A percentile compares a stretch with the other conserved stretches of the same genome.
These are phyloP conservation scores for Imleria badia DNA, from an alignment of 768 basidiomycete genomes.

Conservation along the genomic window DNA sequence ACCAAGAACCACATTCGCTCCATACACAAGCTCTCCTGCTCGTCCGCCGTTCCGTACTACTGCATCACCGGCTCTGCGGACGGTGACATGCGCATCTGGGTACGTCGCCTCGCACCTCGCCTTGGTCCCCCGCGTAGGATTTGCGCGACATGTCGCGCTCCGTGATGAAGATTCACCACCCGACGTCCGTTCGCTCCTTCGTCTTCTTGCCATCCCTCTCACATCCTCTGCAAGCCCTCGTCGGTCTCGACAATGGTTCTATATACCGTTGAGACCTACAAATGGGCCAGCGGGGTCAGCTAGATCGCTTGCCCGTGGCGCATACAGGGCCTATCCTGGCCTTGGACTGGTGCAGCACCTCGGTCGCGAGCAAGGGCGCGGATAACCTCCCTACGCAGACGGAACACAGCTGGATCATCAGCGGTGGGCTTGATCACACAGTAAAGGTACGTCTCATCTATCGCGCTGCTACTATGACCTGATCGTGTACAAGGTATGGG, in stretches of 20 bases:
- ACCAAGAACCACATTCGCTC: slow-evolving; percentile 71
- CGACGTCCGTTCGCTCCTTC: slow-evolving; percentile 65
- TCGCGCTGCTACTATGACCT: not conserved
- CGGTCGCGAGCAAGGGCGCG: slow-evolving; percentile 15
- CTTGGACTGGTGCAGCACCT: slow-evolving; percentile 64
- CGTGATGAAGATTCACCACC: slow-evolving; percentile 67
- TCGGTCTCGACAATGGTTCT: slow-evolving; percentile 67
- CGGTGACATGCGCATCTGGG: slow-evolving; percentile 80
- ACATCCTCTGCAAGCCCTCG: slow-evolving; percentile 68
- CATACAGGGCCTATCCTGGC: slow-evolving; percentile 71
- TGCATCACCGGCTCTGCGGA: slow-evolving; percentile 81
- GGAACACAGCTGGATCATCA: slow-evolving; percentile 71
- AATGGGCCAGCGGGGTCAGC: slow-evolving; percentile 70
- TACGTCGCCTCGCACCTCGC: slow-evolving; percentile 30
- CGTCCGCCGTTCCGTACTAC: slow-evolving; percentile 64
- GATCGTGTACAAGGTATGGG: slow-evolving; percentile 59
- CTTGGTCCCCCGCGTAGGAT: slow-evolving; percentile 45
- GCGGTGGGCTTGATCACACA: slow-evolving; percentile 73
- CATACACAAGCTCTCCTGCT: slow-evolving; percentile 68
- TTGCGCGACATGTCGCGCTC: slow-evolving; percentile 70
- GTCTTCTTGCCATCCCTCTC: slow-evolving; percentile 67
- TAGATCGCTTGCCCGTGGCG: slow-evolving; percentile 74
- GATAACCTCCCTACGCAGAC: slow-evolving; percentile 15
- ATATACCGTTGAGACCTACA: slow-evolving; percentile 79
- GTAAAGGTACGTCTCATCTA: slow-evolving; percentile 55